These are phyloP conservation scores for Mariannaea elegans DNA, from an alignment of 2,329 filamentous ascomycete genomes.

Conservation along the genomic window DNA sequence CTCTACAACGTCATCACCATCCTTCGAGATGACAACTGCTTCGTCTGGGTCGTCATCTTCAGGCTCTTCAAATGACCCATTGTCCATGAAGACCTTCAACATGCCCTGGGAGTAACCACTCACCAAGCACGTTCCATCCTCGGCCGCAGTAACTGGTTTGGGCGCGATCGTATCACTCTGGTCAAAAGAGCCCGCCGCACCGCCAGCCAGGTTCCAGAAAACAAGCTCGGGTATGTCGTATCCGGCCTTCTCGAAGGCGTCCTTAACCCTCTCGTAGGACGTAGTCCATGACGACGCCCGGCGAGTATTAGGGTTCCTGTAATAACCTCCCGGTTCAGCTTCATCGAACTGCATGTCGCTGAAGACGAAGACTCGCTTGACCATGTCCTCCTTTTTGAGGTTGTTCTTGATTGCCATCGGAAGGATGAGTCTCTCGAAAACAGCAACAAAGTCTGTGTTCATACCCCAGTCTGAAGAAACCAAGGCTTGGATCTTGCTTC, in stretches of 20 bases:
- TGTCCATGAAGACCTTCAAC: constrained; percentile 66
- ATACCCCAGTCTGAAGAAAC: constrained; percentile 46
- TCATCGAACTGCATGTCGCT: constrained; percentile 68
- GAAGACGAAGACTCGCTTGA: constrained; percentile 69
- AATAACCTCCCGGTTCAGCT: constrained; percentile 33
- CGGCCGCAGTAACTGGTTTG: constrained; percentile 58
- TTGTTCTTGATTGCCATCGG: constrained; percentile 61
- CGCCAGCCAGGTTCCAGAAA: constrained; percentile 67
- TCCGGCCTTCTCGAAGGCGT: constrained; percentile 55
- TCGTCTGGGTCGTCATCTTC: constrained; percentile 46
- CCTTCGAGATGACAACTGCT: constrained; percentile 22
- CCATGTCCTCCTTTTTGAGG: constrained; percentile 64
- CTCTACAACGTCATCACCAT: constrained; percentile 17
- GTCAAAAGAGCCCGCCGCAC: constrained; percentile 36
- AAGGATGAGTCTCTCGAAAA: constrained; percentile 63
- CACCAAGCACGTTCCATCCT: constrained; percentile 59
- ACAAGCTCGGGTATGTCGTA: constrained; percentile 68
- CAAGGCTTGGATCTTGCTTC: constrained; percentile 52
- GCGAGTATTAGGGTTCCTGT: too few species aligned
- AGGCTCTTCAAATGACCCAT: constrained; percentile 54
- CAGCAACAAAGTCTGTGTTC: constrained; percentile 62
- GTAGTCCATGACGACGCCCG: constrained; percentile 47
- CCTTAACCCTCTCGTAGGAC: constrained; percentile 60
- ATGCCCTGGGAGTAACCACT: constrained; percentile 66
- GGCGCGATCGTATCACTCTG: constrained; percentile 47